Base-by-base conservation (phyloP, 805 yeast genomes). In the Yarrowia phangngaensis region DNA sequence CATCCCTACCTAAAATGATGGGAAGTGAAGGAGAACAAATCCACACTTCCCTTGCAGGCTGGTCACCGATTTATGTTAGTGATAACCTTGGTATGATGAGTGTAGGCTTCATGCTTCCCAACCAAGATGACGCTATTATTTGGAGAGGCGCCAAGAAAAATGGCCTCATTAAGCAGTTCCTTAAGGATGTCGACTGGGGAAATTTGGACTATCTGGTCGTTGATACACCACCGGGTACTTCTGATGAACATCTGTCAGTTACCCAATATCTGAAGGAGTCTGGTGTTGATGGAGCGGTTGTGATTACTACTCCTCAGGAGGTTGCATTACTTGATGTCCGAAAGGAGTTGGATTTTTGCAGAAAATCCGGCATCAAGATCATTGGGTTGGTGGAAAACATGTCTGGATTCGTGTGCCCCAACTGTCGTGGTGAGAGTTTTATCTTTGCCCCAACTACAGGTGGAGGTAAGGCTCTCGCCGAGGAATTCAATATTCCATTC, bases 121-220 rank as follows among this genome's bases (percentile, higher is more conserved):
- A 85, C 60, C 80, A 79, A 22, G 97, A 90, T 63, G 79, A 95
- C 24, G 97, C 98, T 0, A 79, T 92, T 45, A 90, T 92, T 31
- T 92, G 98, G 98, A 74, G 97, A 60, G 97, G 97, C 4, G 81
- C 87, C n/a, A 92, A 92, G 69, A 92, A 92, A 67, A 88, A 85
- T 58, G 88, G 94, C 0, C 71, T 92, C 38, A 92, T 92, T 46
- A 92, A 92, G 60, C 95, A 88, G 67, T 92, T 92, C 59, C 70
- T 92, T 48, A 87, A 84, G 60, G 97, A 90, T 58, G 97, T 92
- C 2, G 88, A 86, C 58, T 92, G 99, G 99, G 95, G 95, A 4
- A 55, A 59, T 11, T 58, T 71, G 11, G 97, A 92, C 64, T 92
- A 84, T 60, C 70, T 92, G 56, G 75, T 92, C 12, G 83, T 92